Conservation (phyloP, 1,284 basidiomycete species). For the Cutaneotrichosporon sp. region DNA sequence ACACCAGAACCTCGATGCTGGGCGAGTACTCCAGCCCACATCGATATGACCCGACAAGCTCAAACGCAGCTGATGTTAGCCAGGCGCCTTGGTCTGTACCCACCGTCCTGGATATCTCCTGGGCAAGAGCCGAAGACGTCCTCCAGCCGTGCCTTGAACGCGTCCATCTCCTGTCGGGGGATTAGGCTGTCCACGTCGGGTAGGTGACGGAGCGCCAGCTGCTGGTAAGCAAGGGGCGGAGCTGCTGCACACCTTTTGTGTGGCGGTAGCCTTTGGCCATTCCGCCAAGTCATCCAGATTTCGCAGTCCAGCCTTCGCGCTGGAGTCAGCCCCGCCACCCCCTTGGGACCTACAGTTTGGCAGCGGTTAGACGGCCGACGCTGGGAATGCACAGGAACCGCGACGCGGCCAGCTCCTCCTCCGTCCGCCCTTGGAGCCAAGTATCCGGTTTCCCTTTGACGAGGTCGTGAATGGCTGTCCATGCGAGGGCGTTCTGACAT, state of each 20-base stretch:
- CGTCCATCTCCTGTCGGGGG: not conserved
- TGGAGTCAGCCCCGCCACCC: not conserved
- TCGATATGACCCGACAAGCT: slow-evolving; percentile 2
- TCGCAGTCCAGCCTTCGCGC: not conserved
- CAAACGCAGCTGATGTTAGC: not conserved
- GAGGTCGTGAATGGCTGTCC: not conserved
- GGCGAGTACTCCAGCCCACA: not conserved
- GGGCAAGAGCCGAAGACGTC: not conserved
- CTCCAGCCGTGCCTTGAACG: not conserved
- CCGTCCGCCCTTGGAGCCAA: not conserved
- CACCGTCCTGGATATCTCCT: not conserved
- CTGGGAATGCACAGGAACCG: not conserved
- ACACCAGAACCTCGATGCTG: not conserved
- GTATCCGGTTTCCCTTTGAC: not conserved
- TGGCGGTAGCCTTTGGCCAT: not conserved
- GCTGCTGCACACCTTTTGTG: not conserved
- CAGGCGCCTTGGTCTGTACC: not conserved
- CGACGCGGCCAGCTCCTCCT: not conserved
- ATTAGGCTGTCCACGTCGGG: slow-evolving; percentile 2
- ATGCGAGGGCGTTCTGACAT: not conserved
- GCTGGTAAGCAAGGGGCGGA: not conserved
- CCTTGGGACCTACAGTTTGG: not conserved
- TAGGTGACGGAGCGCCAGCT: not conserved
- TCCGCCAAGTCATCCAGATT: not conserved
- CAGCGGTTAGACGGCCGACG: not conserved